Evolutionary conservation across 2,329 filamentous ascomycete species (phyloP).

Genomic region (Neofusicoccum cordaticola): DNA sequence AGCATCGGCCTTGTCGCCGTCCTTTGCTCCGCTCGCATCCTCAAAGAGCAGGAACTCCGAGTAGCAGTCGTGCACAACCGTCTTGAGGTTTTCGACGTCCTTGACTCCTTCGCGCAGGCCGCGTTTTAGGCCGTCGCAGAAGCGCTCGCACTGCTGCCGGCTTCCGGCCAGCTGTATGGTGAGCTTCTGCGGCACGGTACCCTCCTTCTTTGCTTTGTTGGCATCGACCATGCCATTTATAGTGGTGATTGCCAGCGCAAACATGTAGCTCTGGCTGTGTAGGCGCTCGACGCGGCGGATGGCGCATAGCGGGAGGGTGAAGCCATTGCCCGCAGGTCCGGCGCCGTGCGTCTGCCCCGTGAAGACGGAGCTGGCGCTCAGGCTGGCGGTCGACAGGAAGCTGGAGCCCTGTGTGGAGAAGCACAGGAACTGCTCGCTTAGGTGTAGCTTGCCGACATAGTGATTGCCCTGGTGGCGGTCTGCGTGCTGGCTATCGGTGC

Average conservation of each 20-base stretch:
- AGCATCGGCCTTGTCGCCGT: slow-evolving; percentile 23
- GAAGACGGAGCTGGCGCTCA: slow-evolving; percentile 76
- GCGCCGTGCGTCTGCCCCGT: slow-evolving; percentile 91
- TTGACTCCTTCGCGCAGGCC: slow-evolving; percentile 83
- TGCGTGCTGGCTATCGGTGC: slow-evolving; percentile 61
- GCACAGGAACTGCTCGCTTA: slow-evolving; percentile 92
- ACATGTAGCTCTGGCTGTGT: slow-evolving; percentile 88
- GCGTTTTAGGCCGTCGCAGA: slow-evolving; percentile 93
- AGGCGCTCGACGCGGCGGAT: slow-evolving; percentile 89
- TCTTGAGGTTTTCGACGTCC: slow-evolving; percentile 79
- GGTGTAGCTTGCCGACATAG: slow-evolving; percentile 87
- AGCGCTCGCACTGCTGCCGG: slow-evolving; percentile 84
- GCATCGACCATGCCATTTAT: slow-evolving; percentile 68
- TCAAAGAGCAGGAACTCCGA: slow-evolving; percentile 62
- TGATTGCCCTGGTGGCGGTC: slow-evolving; percentile 70
- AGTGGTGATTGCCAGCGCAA: slow-evolving; percentile 89
- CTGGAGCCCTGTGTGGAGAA: slow-evolving; percentile 92
- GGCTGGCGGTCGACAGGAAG: slow-evolving; percentile 76
- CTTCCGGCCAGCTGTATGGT: slow-evolving; percentile 89
- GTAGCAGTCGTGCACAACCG: slow-evolving; percentile 80
- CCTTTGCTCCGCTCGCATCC: slow-evolving; percentile 30
- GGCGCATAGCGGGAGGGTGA: slow-evolving; percentile 87
- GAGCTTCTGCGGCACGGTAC: slow-evolving; percentile 75
- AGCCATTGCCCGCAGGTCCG: slow-evolving; percentile 91
- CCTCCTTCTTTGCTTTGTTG: slow-evolving; percentile 44